phyloP scores from a whole-genome alignment of 2,329 filamentous ascomycete genomes.

The Ophiostoma sp. region DNA sequence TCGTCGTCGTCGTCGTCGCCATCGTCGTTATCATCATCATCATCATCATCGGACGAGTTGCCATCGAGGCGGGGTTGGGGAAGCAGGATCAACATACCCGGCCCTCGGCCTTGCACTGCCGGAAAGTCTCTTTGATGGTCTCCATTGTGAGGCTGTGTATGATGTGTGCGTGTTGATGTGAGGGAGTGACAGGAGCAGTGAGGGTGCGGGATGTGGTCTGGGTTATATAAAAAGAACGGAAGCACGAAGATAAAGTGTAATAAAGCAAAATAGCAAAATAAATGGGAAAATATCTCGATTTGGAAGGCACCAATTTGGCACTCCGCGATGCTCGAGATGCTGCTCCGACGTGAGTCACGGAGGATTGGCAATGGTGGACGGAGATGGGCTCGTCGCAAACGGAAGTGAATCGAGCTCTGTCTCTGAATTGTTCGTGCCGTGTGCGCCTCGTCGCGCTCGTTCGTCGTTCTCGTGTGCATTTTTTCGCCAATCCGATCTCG shows the following conservation, averaged over 20 bases:
- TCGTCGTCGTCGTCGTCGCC: not conserved
- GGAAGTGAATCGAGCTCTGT: not conserved
- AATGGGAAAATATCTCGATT: not conserved
- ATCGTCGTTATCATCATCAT: not conserved
- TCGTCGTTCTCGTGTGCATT: not conserved
- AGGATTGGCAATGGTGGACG: not conserved
- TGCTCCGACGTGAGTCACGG: conserved; percentile 7
- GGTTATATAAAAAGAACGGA: not conserved
- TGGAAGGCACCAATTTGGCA: not conserved
- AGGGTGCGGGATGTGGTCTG: not conserved
- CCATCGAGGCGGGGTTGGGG: not conserved
- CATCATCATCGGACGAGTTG: not conserved
- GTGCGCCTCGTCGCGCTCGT: not conserved
- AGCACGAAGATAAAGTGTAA: not conserved
- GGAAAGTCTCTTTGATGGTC: conserved; percentile 53
- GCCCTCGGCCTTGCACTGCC: conserved; percentile 54
- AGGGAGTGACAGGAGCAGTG: not conserved
- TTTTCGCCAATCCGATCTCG: conserved; percentile 15
- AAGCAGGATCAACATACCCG: conserved; percentile 38
- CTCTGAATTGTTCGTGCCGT: not conserved
- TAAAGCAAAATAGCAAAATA: conserved; percentile 5
- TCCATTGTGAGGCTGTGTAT: conserved; percentile 43
- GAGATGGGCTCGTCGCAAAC: not conserved
- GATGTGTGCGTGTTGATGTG: conserved; percentile 9
- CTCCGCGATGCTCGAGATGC: conserved; percentile 2